Evolutionary conservation across 371 early-diverging fungal species (phyloP), one percentile per base, ranked within the genome.

Genomic region (Mucor mucedo): DNA sequence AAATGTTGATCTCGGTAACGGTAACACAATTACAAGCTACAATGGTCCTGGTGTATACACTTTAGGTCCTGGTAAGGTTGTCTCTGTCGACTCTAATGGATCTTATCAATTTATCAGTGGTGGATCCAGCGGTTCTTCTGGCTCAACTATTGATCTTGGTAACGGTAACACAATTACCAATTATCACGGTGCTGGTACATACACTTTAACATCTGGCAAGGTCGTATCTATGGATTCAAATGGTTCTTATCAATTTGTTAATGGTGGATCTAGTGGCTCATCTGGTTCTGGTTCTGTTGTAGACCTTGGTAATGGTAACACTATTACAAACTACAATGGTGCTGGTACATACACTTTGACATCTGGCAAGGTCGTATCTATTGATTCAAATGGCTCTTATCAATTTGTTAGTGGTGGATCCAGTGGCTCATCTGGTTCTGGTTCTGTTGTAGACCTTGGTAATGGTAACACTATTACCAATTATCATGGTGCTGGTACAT

Each of bases 401-500:
- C 42, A n/a, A 42, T 42, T 5, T 35, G 35, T 35, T 35, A 35
- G 8, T 8, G 35, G 35, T 35, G 35, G 35, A 6, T 35, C 35
- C 4, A 35, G 8, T 35, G 35, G 35, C 35, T 35, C 35, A 6
- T 35, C 35, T 35, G 35, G 35, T 35, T 35, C 35, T 6, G 21
- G 21, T 21, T 35, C 35, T 8, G 35, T n/a, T 32, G 35, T 35
- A 35, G 35, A 35, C 35, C 35, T 35, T 35, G 35, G 33, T 16
- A 44, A 35, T 35, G 35, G 35, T 35, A 35, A 35, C 16, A 16
- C 45, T 21, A 16, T 50, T 27, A 13, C 62, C 1, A 29, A 35
- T 3, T 60, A 16, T n/a, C 3, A 2, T 1, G 61, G 61, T 8
- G 52, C 61, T 41, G 61, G 61, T 5, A 14, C 13, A 5, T 60